These are phyloP conservation scores for Nowakowskiella sp. DNA, from an alignment of 192 early-diverging fungal genomes.

Conservation along the genomic window DNA sequence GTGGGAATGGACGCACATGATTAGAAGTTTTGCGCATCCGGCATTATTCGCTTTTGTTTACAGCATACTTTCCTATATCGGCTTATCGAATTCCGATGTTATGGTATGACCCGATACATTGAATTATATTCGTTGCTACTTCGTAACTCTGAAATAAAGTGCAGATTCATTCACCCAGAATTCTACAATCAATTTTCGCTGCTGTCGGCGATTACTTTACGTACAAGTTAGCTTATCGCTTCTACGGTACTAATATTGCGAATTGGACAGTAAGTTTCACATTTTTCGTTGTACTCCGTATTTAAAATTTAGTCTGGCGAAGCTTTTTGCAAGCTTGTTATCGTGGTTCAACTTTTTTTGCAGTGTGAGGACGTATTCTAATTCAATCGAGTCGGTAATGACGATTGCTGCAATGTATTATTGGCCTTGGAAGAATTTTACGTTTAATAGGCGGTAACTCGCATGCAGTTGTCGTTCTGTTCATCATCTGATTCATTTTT, in stretches of 20 bases:
- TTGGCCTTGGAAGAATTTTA: conserved; percentile 64
- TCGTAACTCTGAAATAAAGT: no score
- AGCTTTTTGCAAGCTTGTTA: conserved; percentile 41
- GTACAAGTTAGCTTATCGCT: conserved; percentile 56
- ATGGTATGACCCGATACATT: no score
- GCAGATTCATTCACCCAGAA: conserved; percentile 64
- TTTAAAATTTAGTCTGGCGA: conserved; percentile 13
- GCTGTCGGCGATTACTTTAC: conserved; percentile 66
- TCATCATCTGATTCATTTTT: no score
- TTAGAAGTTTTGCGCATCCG: conserved; percentile 80
- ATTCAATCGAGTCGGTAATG: conserved; percentile 66
- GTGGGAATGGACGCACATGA: conserved; percentile 84
- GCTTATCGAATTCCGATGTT: conserved; percentile 56
- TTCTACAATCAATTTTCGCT: conserved; percentile 68
- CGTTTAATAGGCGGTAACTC: conserved; percentile 2
- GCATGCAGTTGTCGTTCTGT: no score
- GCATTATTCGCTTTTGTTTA: conserved; percentile 74
- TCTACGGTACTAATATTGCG: conserved; percentile 52
- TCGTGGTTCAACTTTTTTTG: conserved; percentile 59
- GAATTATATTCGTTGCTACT: no score
- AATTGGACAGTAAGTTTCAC: conserved; percentile 49
- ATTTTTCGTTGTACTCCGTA: conserved; percentile 9
- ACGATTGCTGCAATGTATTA: conserved; percentile 69
- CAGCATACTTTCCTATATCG: conserved; percentile 44
- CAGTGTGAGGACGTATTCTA: conserved; percentile 55